These are phyloP conservation scores for Lipomyces sp. DNA, from an alignment of 805 yeast species.

Conservation along the genomic window DNA sequence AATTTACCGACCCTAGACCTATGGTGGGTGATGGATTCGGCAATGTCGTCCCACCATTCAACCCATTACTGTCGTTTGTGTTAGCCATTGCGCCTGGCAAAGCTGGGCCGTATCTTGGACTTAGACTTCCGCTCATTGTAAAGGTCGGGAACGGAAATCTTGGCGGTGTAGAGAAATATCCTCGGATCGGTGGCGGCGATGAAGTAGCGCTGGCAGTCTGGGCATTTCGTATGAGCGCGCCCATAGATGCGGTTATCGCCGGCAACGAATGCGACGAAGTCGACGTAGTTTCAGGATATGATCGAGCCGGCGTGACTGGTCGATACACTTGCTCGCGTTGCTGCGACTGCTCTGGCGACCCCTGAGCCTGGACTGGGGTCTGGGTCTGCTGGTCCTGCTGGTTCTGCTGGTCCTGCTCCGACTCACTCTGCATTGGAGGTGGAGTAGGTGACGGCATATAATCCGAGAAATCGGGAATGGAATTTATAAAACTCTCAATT, in stretches of 20 bases:
- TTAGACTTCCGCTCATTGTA: neutral
- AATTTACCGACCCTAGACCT: neutral
- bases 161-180: neutral
- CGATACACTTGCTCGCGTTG: neutral
- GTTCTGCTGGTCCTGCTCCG: neutral
- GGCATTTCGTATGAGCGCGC: neutral
- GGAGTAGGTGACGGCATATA: conserved; percentile 1
- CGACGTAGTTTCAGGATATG: neutral
- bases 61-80: neutral
- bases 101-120: neutral
- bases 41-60: neutral
- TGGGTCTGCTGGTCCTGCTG: neutral
- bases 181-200: conserved; percentile 1
- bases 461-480: neutral
- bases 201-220: neutral
- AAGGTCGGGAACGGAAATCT: neutral
- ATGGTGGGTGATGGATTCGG: neutral
- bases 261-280: neutral
- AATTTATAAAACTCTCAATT: neutral
- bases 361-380: neutral
- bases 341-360: neutral
- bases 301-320: neutral
- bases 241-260: neutral
- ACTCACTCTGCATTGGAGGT: neutral
- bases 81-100: neutral